Evolutionary conservation across 129 eudicot species (phyloP), one percentile per base, ranked within the genome.

Genomic region (Artemisia tridentata): DNA sequence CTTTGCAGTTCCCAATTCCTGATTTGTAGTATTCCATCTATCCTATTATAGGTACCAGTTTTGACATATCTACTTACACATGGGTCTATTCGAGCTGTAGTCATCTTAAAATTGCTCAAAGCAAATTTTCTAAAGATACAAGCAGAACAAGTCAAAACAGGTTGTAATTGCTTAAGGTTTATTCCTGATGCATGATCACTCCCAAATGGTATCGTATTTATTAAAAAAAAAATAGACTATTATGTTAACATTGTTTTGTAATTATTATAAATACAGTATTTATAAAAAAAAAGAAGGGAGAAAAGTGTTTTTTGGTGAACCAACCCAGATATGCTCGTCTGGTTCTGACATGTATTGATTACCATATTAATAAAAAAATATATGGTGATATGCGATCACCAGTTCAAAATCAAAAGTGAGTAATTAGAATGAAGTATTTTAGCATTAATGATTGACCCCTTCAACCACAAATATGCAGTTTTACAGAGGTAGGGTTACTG

Each of bases 401-500:
- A 31, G 38, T 31, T 31, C 31, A 5, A 4, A 31, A 4, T 34
- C 1, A 34, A 34, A 34, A 34, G 9, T 0, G 41, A 34, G 41
- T 34, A 34, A 34, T 34, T 38, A 38, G 45, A 38, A 38, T 38
- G 45, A 38, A 38, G 45, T 38, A 38, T 38, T 38, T 38, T 1
- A 7, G 51, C 17, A 43, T 45, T 13, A 41, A 19, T 41, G 17
- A 23, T 56, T 25, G 18, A 25, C 43, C 43, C 65, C 3, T 61
- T 61, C 16, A 43, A 27, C 18, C 9, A 11, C 18, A 46, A 67
- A 72, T 65, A 20, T 80, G 86, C 85, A 92, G 96, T 73, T 78
- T 92, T 38, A 74, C 82, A 66, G 90, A 86, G 65, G 77, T 81
- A 45, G 96, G 86, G 71, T 55, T 81, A 41, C 83, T 93, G 59